Evolutionary conservation across 495 filamentous ascomycete genomes (phyloP).

Genomic region (Neurospora sp.): DNA sequence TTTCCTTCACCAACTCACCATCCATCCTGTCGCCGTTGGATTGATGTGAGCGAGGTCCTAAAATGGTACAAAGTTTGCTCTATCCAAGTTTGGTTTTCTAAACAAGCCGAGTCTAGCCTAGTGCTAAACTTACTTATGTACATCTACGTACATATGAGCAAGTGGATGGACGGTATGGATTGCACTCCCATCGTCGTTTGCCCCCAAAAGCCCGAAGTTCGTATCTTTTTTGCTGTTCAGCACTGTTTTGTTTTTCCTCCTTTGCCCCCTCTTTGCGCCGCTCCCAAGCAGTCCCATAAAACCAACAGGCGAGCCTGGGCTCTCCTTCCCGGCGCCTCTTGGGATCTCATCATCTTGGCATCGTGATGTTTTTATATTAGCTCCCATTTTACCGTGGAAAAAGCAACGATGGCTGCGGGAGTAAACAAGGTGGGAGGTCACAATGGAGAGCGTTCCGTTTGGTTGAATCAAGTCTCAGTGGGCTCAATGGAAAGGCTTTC

Average conservation of each 20-base stretch:
- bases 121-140: not conserved
- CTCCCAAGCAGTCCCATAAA: not conserved
- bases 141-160: not conserved
- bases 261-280: not conserved
- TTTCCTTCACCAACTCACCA: not conserved
- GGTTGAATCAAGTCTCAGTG: not conserved
- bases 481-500: not conserved
- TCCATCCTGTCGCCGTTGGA: not conserved
- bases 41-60: not conserved
- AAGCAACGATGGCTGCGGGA: not conserved
- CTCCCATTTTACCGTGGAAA: not conserved
- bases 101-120: not conserved
- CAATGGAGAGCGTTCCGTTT: not conserved
- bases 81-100: not conserved
- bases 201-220: not conserved
- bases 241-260: not conserved
- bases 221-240: not conserved
- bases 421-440: not conserved
- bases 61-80: not conserved
- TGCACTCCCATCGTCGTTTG: not conserved
- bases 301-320: not conserved
- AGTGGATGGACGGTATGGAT: not conserved
- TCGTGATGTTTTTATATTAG: not conserved
- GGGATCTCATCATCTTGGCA: not conserved
- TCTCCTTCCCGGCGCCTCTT: not conserved